Evolutionary conservation across 2,329 filamentous ascomycete species (phyloP), one percentile per base, ranked within the genome.

Genomic region (Talaromyces atroroseus): DNA sequence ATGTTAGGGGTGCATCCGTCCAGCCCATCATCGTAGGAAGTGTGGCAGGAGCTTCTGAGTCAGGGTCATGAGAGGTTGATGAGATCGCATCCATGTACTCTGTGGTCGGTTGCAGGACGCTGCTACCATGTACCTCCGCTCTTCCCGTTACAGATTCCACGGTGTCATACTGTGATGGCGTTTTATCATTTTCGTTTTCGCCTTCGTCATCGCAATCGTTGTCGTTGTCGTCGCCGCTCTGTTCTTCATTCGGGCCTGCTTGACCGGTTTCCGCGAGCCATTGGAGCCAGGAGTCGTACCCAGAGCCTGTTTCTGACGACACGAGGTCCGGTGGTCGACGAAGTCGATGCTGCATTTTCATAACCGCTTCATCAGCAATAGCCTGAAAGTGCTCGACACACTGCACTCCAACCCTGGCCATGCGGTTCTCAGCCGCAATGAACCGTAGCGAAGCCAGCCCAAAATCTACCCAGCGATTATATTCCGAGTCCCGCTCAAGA

Each of bases 351-450:
- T 48, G 46, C 46, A 48, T 48, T 32, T 48, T 32, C 46, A 32
- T 48, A 3, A 54, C 52, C 10, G 66, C 66, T 51, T 68, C 65
- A 5, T 66, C 58, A 8, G 66, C 61, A 36, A 68, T 67, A 4
- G 58, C 60, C 44, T 61, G 66, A 7, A 68, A 57, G 5, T 61
- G 62, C 45, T 67, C 65, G 3, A 68, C 65, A 52, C 68, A 68
- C 5, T 56, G 57, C 11, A 68, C 63, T 0, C 66, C 65, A 42
- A 67, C 57, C 48, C 63, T 63, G 5, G 67, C 63, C 3, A 67
- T 66, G 36, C 60, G 59, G 51, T 71, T 73, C 0, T 68, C 70
- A 4, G 62, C 61, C 0, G 71, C 65, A 70, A 74, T 73, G n/a
- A 58, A 64, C 1, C 64, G 60, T 1, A 73, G 65, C 49, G 68